phyloP scores from a whole-genome alignment of 2,329 filamentous ascomycete genomes.

The Lachnellula suecica region DNA sequence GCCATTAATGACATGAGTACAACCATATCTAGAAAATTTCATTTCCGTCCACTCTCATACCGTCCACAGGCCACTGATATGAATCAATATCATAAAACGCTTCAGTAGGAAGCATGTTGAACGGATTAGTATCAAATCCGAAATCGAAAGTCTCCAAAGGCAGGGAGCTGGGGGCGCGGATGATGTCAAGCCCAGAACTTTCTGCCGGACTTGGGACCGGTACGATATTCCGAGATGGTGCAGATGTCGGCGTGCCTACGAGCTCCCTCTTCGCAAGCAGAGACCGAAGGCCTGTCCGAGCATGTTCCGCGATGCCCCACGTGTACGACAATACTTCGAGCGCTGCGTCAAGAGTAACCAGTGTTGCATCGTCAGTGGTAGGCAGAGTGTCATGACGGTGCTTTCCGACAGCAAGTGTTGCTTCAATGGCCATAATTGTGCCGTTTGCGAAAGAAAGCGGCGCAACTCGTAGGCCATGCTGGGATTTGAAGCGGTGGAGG shows the following conservation, averaged over 20 bases:
- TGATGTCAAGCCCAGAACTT: background rate
- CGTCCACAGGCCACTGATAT: background rate
- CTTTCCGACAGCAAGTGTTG: constrained; percentile 3
- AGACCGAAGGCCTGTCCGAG: background rate
- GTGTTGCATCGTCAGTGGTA: background rate
- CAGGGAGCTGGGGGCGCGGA: background rate
- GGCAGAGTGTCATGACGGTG: background rate
- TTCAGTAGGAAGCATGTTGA: background rate
- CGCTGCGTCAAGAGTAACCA: background rate
- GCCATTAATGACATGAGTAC: no score
- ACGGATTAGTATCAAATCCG: background rate
- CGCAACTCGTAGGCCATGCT: constrained; percentile 6
- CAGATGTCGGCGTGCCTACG: background rate
- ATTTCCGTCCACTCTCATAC: background rate
- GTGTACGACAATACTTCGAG: background rate
- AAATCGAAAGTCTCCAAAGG: background rate
- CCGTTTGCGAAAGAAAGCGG: constrained; percentile 12
- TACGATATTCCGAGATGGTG: background rate
- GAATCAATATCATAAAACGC: background rate
- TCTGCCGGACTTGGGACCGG: background rate
- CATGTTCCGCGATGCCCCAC: background rate
- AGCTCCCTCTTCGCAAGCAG: background rate
- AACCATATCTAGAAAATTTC: no score
- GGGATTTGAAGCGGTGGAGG: constrained; percentile 12
- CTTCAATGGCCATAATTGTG: constrained; percentile 10